Conservation (phyloP, 1,284 basidiomycete species). For the Pseudozyma flocculosa region DNA sequence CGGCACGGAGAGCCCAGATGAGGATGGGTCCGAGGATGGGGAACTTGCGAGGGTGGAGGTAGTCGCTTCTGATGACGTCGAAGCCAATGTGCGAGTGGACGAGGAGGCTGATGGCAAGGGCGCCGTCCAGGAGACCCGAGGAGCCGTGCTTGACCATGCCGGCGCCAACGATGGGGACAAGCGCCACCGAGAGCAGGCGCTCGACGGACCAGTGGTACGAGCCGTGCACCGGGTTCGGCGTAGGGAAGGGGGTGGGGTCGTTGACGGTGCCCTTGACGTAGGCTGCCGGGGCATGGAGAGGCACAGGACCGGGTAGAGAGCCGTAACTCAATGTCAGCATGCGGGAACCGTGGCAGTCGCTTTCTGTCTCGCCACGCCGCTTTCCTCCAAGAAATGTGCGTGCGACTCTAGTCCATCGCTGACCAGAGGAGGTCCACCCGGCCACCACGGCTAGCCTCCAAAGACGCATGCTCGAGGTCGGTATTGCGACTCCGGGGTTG, state of each 20-base stretch:
- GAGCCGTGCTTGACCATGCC: constrained; percentile 57
- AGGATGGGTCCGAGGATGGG: constrained; percentile 69
- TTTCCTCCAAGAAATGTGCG: too few species aligned
- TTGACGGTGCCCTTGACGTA: constrained; percentile 92
- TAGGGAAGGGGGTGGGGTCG: constrained; percentile 86
- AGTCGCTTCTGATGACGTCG: constrained; percentile 66
- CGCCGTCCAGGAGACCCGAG: constrained; percentile 69
- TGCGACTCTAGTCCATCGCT: too few species aligned
- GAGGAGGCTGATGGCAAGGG: constrained; percentile 81
- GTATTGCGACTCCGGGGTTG: too few species aligned
- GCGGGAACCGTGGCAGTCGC: too few species aligned
- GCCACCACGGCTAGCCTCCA: too few species aligned
- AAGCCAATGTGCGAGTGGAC: constrained; percentile 88
- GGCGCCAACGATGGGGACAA: constrained; percentile 71
- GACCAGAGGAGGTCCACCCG: too few species aligned
- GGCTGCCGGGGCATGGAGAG: constrained; percentile 62
- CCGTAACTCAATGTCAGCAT: constrained; percentile 1
- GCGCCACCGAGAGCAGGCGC: constrained; percentile 78
- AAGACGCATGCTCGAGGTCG: too few species aligned
- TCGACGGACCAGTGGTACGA: constrained; percentile 99
- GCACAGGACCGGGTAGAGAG: background rate
- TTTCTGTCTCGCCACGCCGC: too few species aligned
- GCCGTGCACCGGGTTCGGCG: constrained; percentile 71
- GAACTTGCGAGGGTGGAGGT: constrained; percentile 91
- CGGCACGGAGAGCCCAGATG: constrained; percentile 74